These are phyloP conservation scores for Calcarisporium arbuscula DNA, from an alignment of 2,329 filamentous ascomycete genomes.

Conservation along the genomic window DNA sequence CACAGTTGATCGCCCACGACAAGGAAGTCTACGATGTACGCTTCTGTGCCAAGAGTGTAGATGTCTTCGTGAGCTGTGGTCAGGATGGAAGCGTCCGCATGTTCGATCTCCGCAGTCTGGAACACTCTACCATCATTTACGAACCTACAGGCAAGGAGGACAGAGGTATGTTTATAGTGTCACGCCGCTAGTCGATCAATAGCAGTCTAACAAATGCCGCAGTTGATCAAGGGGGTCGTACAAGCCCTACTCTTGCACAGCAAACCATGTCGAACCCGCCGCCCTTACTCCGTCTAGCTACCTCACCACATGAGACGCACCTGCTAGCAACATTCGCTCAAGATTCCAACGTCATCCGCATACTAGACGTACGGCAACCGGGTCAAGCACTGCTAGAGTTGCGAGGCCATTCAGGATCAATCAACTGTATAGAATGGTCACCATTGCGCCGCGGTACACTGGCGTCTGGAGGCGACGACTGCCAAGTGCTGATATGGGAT, in stretches of 20 bases:
- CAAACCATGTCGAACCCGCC: slow-evolving; percentile 73
- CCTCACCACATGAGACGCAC: slow-evolving; percentile 91
- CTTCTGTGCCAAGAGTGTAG: slow-evolving; percentile 97
- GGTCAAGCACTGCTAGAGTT: slow-evolving; percentile 92
- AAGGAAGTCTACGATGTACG: slow-evolving; percentile 98
- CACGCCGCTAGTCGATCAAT: background rate
- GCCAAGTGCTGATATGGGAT: slow-evolving; percentile 89
- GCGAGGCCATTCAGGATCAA: slow-evolving; percentile 73
- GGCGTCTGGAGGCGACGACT: slow-evolving; percentile 88
- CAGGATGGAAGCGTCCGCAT: slow-evolving; percentile 97
- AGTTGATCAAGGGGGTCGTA: slow-evolving; percentile 48
- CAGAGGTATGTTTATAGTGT: slow-evolving; percentile 44
- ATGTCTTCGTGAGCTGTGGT: slow-evolving; percentile 96
- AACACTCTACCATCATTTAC: slow-evolving; percentile 98
- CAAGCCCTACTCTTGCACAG: slow-evolving; percentile 69
- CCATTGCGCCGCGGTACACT: slow-evolving; percentile 79
- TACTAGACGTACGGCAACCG: slow-evolving; percentile 92
- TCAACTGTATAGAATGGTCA: slow-evolving; percentile 97
- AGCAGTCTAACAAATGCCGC: slow-evolving; percentile 6
- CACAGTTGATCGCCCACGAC: slow-evolving; percentile 95
- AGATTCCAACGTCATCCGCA: slow-evolving; percentile 86
- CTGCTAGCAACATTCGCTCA: slow-evolving; percentile 95
- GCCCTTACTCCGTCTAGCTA: slow-evolving; percentile 73
- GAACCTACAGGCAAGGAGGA: slow-evolving; percentile 87
- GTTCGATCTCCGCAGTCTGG: slow-evolving; percentile 94